Conservation (phyloP, 1,284 basidiomycete species). For the Singerocomus inundabilis region DNA sequence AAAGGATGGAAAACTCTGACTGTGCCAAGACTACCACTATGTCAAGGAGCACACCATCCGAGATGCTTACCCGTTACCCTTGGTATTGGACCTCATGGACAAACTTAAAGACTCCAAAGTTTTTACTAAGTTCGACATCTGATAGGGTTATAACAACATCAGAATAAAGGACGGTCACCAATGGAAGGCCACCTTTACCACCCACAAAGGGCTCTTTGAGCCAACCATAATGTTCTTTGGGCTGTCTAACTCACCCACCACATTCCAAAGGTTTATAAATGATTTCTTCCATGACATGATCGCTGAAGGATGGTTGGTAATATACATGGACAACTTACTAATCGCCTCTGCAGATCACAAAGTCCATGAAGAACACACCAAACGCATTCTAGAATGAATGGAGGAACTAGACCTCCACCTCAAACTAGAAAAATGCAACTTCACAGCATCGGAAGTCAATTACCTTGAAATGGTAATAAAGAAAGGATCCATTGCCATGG, state of each 20-base stretch:
- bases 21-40: neutral
- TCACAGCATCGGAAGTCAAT: conserved; percentile 29
- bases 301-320: neutral
- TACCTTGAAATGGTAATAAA: conserved; percentile 41
- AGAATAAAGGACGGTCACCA: conserved; percentile 24
- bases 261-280: conserved; percentile 27
- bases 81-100: conserved; percentile 31
- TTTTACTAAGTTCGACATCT: conserved; percentile 19
- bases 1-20: neutral
- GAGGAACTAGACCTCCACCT: conserved; percentile 27
- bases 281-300: conserved; percentile 14
- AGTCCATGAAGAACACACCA: conserved; percentile 15
- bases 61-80: conserved; percentile 18
- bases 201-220: conserved; percentile 19
- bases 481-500: conserved; percentile 34
- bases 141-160: conserved; percentile 6
- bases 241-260: conserved; percentile 30
- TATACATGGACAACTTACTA: conserved; percentile 28
- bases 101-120: conserved; percentile 18
- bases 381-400: conserved; percentile 33
- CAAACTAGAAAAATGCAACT: conserved; percentile 42
- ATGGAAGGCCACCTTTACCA: conserved; percentile 9
- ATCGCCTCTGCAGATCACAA: conserved; percentile 4
- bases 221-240: conserved; percentile 41
- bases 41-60: neutral